These are phyloP conservation scores for Ophiosphaerella korrae DNA, from an alignment of 2,329 filamentous ascomycete genomes.

Conservation along the genomic window DNA sequence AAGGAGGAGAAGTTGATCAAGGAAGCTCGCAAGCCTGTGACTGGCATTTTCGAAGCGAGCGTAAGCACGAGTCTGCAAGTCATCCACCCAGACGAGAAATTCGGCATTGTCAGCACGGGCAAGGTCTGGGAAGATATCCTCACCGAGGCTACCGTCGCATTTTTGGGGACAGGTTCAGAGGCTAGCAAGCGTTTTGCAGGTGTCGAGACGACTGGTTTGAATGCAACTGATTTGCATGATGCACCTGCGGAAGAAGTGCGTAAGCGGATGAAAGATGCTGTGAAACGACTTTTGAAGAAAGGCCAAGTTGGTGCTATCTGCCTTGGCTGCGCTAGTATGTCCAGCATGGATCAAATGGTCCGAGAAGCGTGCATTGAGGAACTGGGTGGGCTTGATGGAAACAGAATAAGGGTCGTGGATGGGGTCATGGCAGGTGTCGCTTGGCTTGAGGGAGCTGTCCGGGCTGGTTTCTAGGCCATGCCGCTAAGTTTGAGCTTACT, in stretches of 20 bases:
- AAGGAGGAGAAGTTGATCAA: conserved; percentile 50
- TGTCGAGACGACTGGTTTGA: conserved; percentile 80
- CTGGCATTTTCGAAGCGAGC: conserved; percentile 88
- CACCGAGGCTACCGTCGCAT: conserved; percentile 64
- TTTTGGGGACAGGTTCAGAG: conserved; percentile 61
- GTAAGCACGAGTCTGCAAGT: conserved; percentile 67
- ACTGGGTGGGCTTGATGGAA: conserved; percentile 64
- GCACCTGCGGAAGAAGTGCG: conserved; percentile 67
- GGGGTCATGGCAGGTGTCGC: conserved; percentile 74
- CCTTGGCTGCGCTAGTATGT: conserved; percentile 91
- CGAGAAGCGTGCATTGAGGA: conserved; percentile 69
- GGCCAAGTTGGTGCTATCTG: conserved; percentile 70
- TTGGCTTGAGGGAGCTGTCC: conserved; percentile 61
- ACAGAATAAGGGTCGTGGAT: conserved; percentile 73
- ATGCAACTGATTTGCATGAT: conserved; percentile 78
- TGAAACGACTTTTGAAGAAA: conserved; percentile 65
- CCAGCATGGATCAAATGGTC: conserved; percentile 79
- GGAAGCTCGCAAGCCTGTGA: conserved; percentile 60
- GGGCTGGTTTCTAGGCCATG: conserved; percentile 37
- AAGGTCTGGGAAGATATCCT: conserved; percentile 81
- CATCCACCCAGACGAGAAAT: conserved; percentile 59
- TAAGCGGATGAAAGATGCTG: conserved; percentile 70
- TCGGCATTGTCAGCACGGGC: conserved; percentile 90
- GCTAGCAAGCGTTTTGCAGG: conserved; percentile 68
- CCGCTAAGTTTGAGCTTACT: no score